Evolutionary conservation across 768 basidiomycete genomes (phyloP), one percentile per base, ranked within the genome.

Genomic region (Boletus sp.): DNA sequence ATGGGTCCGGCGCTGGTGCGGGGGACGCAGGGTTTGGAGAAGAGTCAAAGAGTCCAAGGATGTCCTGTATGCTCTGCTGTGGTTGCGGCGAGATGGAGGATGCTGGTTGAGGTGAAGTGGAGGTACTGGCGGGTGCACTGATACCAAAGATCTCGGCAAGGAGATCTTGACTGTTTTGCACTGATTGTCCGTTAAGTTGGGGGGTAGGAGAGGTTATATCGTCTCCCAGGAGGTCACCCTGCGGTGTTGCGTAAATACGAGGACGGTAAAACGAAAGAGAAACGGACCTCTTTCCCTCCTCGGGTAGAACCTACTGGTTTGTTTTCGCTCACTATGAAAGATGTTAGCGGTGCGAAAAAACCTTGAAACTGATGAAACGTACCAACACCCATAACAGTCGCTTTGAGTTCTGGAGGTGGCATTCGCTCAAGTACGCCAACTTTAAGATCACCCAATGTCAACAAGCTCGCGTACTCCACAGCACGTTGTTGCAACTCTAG

Each of bases 381-480:
- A 95, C 94, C 91, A 57, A 89, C 82, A 46, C 93, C 97, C 81
- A 96, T 90, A 2, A 98, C 91, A 3, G 96, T 98, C n/a, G 90
- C 89, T 75, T 95, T 97, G 61, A 98, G 75, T 71, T 99, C 97
- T 2, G 97, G 97, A 6, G 93, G 90, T n/a, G 97, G 97, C 97
- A 99, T 99, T 54, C 94, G 83, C 76, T 99, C 97, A 57, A 98
- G 72, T 1, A 99, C 94, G 37, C 96, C 97, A 8, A 81, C 79
- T 57, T 83, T 80, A 20, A 90, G 75, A n/a, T 90, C 85, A 6
- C 87, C 87, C 8, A 92, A 74, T 30, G 80, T 83, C 69, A 92
- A 93, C 62, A 99, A 70, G 64, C 84, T 89, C 1, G 89, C 91
- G 71, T 94, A 98, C 72, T 99, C 97, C 14, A 98, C 92, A 0